Evolutionary conservation across 2,329 filamentous ascomycete genomes (phyloP), one percentile per base, ranked within the genome.

Genomic region (Sclerotinia borealis): DNA sequence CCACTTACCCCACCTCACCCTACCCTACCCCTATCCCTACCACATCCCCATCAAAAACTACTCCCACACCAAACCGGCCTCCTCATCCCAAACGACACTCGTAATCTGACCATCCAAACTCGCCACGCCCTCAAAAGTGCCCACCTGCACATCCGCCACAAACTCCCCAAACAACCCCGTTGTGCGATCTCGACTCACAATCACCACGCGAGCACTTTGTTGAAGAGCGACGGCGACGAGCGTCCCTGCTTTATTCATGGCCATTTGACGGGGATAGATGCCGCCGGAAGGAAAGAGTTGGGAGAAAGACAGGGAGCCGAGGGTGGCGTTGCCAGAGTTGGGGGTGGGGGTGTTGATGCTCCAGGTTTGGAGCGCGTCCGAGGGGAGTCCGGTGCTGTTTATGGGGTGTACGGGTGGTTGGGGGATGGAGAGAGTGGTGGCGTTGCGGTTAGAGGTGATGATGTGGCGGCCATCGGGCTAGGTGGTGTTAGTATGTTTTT

Each of bases 371-470:
- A 93, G 76, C 0, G 88, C 83, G 73, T 91, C 88, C 0, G 86
- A 87, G 10, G 79, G 72, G 63, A 85, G 77, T 15, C 69, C 65
- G 10, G 78, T 79, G 66, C 68, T 75, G 71, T 81, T 77, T 68
- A 70, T 65, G 64, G 75, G 61, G 15, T 56, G 27, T 0, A 19
- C 4, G 69, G 81, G 78, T 68, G 78, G 79, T 74, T 79, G 79
- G 63, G 78, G 75, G 62, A 83, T 78, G 17, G 70, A 70, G 72
- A 87, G 82, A 27, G 80, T 76, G 50, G 77, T 78, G 71, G 88
- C 87, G 71, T 83, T 82, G 66, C 90, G 86, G 67, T 89, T 89
- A 2, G 87, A 88, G 48, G 89, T 81, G 68, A 89, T 79, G 59
- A 92, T 73, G 77, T 85, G 90, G 41, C 80, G 82, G 65, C 80